Evolutionary conservation across 1,284 basidiomycete species (phyloP).

Genomic region (Cronartium quercuum): DNA sequence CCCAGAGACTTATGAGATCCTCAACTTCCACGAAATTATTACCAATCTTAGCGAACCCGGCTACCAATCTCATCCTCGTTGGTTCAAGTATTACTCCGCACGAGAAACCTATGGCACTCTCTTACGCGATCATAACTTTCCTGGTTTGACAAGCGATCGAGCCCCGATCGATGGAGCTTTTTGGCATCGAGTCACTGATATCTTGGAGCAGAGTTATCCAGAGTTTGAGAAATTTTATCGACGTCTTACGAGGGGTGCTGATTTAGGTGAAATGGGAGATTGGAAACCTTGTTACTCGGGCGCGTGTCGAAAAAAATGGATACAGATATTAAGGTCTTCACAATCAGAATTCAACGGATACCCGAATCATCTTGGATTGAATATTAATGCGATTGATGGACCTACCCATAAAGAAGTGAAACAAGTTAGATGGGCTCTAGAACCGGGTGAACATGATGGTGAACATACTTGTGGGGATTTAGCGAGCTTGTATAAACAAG

Average conservation of each 20-base stretch:
- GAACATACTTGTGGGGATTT: constrained; percentile 38
- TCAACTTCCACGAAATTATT: constrained; percentile 54
- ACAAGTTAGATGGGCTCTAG: not conserved
- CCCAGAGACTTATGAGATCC: constrained; percentile 56
- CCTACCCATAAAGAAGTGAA: not conserved
- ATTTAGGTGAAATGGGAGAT: not conserved
- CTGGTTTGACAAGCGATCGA: constrained; percentile 18
- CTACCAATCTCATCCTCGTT: constrained; percentile 51
- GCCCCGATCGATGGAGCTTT: constrained; percentile 54
- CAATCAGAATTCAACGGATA: constrained; percentile 31
- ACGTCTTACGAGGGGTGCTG: constrained; percentile 18
- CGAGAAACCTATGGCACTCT: constrained; percentile 51
- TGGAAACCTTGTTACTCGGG: constrained; percentile 38
- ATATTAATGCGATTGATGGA: constrained; percentile 9
- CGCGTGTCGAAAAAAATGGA: constrained; percentile 38
- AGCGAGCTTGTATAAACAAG: constrained; percentile 27
- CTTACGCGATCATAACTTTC: constrained; percentile 39
- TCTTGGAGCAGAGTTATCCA: constrained; percentile 11
- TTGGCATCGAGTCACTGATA: constrained; percentile 60
- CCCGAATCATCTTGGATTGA: constrained; percentile 30
- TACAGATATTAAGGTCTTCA: constrained; percentile 29
- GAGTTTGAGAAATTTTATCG: constrained; percentile 36
- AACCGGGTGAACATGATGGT: constrained; percentile 26
- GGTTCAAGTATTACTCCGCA: constrained; percentile 59
- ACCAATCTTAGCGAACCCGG: constrained; percentile 43